A percentile compares a stretch with the other conserved stretches of the same genome.
These are phyloP conservation scores for Euphorbia celastroides DNA, from an alignment of 441 rosid species.

Conservation along the genomic window DNA sequence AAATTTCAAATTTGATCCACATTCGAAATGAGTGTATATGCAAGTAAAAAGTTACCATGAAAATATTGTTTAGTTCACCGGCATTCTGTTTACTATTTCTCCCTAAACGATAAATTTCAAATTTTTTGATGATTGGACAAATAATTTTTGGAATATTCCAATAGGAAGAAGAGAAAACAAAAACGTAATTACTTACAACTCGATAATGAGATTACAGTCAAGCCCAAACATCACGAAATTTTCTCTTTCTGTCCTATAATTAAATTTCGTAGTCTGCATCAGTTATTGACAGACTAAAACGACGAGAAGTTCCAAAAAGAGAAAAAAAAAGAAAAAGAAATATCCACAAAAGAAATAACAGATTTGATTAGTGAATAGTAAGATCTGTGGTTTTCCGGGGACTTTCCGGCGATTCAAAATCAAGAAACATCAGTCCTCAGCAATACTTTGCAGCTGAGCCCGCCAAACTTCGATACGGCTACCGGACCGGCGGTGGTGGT, in stretches of 20 bases:
- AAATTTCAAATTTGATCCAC: no score
- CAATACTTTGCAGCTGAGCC: slow-evolving; percentile 68
- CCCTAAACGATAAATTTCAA: no score
- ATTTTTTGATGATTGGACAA: no score
- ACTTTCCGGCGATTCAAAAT: no score
- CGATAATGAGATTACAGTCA: slow-evolving; percentile 16
- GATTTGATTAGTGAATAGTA: neutral
- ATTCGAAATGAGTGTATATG: no score
- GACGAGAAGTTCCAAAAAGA: neutral
- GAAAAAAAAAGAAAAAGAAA: slow-evolving; percentile 7
- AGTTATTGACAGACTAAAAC: slow-evolving; percentile 33
- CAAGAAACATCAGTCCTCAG: slow-evolving; percentile 42
- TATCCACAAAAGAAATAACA: slow-evolving; percentile 4
- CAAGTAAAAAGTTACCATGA: no score
- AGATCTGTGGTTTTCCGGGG: slow-evolving; percentile 16
- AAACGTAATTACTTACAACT: slow-evolving; percentile 22
- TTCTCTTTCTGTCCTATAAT: slow-evolving; percentile 3
- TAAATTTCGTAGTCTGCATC: slow-evolving; percentile 33
- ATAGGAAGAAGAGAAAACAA: neutral
- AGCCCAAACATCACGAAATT: neutral
- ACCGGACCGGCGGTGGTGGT: slow-evolving; percentile 31
- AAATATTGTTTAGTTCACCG: no score
- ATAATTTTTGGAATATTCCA: neutral
- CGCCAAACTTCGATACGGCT: slow-evolving; percentile 49
- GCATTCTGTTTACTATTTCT: no score